Evolutionary conservation across 148 eudicot genomes (phyloP), one percentile per base, ranked within the genome.

Genomic region (Fallopia convolvulus): DNA sequence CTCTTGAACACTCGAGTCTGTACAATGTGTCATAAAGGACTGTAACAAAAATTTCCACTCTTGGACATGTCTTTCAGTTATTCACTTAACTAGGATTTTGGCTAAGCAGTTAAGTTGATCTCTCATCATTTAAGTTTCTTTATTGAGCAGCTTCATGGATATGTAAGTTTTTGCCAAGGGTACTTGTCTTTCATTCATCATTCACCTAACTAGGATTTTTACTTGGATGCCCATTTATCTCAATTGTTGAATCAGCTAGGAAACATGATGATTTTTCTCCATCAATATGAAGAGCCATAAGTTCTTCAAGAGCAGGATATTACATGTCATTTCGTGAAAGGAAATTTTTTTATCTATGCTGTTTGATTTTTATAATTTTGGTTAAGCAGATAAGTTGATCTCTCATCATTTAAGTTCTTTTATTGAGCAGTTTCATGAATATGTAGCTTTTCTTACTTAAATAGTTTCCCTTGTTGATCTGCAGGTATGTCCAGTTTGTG

Each of bases 401-500:
- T 58, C 13, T 52, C 20, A 58, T 23, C 70, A 61, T 61, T 1
- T 61, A 11, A 1, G 66, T 9, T 3, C 70, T 21, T 61, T 26
- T 61, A 61, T 12, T 61, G 1, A 26, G 70, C 39, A 26, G 70
- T 61, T 61, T 40, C 74, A 39, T 15, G 74, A 23, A 71, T 30
- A 33, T 65, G 40, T 65, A 65, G 8, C 36, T 21, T 23, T 23
- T 65, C 26, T 23, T 12, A 12, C 13, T 14, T 12, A 14, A 0
- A 30, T 32, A 14, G 20, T 71, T 40, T 9, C 47, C 44, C 30
- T 77, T 76, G 52, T 74, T 83, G 33, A 32, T 79, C 17, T 87
- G 84, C 93, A 95, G 99, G 94, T 90, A 44, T 95, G 99, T 85
- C 97, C 99, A 68, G 89, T 95, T 85, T 95, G 99, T 86, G 87